Base-by-base conservation (phyloP, 2,329 filamentous ascomycete genomes). In the Verticillium alfalfae region DNA sequence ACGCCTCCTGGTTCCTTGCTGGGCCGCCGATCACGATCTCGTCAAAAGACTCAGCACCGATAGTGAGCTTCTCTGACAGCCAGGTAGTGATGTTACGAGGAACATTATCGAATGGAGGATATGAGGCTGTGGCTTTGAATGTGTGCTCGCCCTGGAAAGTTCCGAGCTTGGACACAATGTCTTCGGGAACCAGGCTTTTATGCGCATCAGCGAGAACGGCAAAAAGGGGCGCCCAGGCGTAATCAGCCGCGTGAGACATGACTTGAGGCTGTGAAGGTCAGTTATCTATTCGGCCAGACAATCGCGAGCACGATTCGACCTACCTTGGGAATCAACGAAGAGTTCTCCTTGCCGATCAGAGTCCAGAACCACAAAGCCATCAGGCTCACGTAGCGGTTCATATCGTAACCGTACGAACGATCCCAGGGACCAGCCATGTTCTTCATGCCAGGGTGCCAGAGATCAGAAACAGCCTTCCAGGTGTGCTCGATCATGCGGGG, bases 401-500 rank as follows among this genome's bases (percentile, higher is more conserved):
- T 87, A 63, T 88, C 85, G 62, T 81, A 88, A 0, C 85, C 85
- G 64, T 88, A 88, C 0, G 80, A 76, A 0, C 86, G 80, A 69
- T 88, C 86, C 86, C 86, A 88, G 0, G 86, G 86, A 0, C 86
- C 86, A 2, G 85, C 85, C 57, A 88, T 78, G 63, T 88, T 88
- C 65, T 79, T 82, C 72, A 88, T 70, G 2, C 79, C 77, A 1
- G 85, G 80, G 60, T 88, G 83, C 76, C 84, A 88, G 1, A 88
- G 76, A 56, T 79, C 66, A 0, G 77, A 76, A 1, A 84, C 75
- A 3, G 78, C 75, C 5, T 58, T 73, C 85, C 84, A 88, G 0
- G 81, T 85, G 15, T 79, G 69, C 5, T 71, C 64, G 18, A 88
- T 76, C 78, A 88, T 85, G 5, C 74, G 72, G 0, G 77, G 74